Conservation (phyloP, 495 filamentous ascomycete genomes). For the Jackrogersella minutella region DNA sequence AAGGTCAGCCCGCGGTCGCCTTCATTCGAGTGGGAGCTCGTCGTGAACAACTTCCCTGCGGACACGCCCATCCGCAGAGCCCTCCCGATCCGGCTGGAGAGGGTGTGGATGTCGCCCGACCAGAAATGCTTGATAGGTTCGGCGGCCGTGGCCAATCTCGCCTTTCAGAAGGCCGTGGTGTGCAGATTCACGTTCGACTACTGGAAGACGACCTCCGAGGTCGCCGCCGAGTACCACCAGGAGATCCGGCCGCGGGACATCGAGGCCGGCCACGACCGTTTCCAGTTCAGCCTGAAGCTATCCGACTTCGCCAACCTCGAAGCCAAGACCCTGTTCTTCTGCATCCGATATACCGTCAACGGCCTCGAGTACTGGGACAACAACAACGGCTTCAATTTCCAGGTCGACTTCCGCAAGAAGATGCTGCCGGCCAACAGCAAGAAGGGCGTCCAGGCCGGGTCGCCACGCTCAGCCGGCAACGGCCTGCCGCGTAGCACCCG, state of each 20-base stretch:
- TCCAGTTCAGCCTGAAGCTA: slow-evolving; percentile 92
- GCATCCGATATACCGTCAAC: slow-evolving; percentile 85
- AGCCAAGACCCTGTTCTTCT: slow-evolving; percentile 87
- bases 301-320: slow-evolving; percentile 90
- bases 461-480: slow-evolving; percentile 64
- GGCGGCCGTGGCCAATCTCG: slow-evolving; percentile 84
- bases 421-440: slow-evolving; percentile 64
- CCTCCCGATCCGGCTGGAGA: slow-evolving; percentile 77
- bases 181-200: slow-evolving; percentile 96
- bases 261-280: slow-evolving; percentile 80
- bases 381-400: slow-evolving; percentile 84
- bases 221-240: slow-evolving; percentile 84
- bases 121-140: slow-evolving; percentile 84
- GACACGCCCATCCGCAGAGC: slow-evolving; percentile 69
- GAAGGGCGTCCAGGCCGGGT: slow-evolving; percentile 56
- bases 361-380: slow-evolving; percentile 96
- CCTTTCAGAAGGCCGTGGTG: slow-evolving; percentile 87
- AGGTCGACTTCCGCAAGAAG: slow-evolving; percentile 89
- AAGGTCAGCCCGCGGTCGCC: slow-evolving; percentile 51
- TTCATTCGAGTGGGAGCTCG: slow-evolving; percentile 86
- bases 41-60: slow-evolving; percentile 80
- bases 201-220: slow-evolving; percentile 97
- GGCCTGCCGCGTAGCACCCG: slow-evolving; percentile 80
- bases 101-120: slow-evolving; percentile 84
- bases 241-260: slow-evolving; percentile 74